Evolutionary conservation across 345 rosid species (phyloP).

Genomic region (Eucalyptus grandis): DNA sequence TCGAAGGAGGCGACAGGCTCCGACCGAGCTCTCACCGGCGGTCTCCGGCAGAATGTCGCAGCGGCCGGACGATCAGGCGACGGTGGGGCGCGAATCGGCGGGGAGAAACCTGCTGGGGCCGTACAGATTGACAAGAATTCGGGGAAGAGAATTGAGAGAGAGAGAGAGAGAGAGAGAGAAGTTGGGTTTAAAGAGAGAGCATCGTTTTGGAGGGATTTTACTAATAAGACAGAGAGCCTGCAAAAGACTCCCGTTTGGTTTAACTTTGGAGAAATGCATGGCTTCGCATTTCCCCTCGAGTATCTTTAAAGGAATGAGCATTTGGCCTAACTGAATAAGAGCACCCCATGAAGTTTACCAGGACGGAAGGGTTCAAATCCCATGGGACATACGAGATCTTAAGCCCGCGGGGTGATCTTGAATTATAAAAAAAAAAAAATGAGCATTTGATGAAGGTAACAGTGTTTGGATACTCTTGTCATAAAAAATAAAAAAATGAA

Average conservation of each 20-base stretch:
- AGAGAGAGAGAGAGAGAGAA: neutral
- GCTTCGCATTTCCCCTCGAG: too few species aligned
- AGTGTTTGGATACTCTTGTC: too few species aligned
- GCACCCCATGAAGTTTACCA: too few species aligned
- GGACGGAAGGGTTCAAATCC: too few species aligned
- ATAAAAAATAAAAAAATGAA: too few species aligned
- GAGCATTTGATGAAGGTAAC: too few species aligned
- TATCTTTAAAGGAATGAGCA: too few species aligned
- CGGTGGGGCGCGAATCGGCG: neutral
- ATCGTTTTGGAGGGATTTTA: neutral
- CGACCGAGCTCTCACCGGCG: neutral
- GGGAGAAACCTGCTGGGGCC: neutral
- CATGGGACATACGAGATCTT: accelerated
- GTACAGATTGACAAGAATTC: neutral
- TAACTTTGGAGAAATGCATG: too few species aligned
- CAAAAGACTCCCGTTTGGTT: neutral
- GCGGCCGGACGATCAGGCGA: neutral
- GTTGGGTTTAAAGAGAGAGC: neutral
- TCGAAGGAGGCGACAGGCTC: neutral
- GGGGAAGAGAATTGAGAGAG: neutral
- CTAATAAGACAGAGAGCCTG: neutral
- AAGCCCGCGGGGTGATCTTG: too few species aligned
- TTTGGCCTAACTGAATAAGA: too few species aligned
- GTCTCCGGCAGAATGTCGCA: neutral
- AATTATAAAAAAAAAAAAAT: too few species aligned